These are phyloP conservation scores for Stylonectria norvegica DNA, from an alignment of 2,329 filamentous ascomycete genomes.

Conservation along the genomic window DNA sequence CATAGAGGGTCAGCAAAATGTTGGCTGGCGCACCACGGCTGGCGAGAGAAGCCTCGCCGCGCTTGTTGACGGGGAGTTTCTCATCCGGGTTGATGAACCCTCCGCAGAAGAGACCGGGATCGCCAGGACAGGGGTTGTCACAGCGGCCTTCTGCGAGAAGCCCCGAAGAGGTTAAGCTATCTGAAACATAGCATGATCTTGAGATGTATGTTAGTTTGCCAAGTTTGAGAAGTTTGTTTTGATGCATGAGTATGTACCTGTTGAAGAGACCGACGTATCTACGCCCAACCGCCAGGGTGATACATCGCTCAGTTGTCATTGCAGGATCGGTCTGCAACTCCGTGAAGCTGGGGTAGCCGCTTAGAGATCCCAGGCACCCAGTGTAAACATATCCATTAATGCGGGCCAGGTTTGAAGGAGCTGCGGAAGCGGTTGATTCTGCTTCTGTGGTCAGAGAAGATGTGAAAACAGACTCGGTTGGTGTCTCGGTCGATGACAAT, in stretches of 20 bases:
- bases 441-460: background rate
- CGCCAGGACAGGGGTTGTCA: constrained; percentile 14
- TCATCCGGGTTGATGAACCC: constrained; percentile 1
- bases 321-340: constrained; percentile 1
- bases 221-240: background rate
- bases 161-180: constrained; percentile 1
- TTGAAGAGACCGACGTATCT: constrained; percentile 9
- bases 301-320: constrained; percentile 13
- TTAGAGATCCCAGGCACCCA: constrained; percentile 12
- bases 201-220: background rate
- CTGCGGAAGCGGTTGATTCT: background rate
- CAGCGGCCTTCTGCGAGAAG: constrained; percentile 4
- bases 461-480: background rate
- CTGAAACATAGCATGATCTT: constrained; percentile 15
- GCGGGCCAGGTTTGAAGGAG: constrained; percentile 5
- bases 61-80: background rate
- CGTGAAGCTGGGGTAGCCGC: constrained; percentile 14
- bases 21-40: constrained; percentile 8
- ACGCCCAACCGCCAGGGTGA: background rate
- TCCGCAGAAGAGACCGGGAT: constrained; percentile 14
- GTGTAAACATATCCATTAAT: constrained; percentile 9
- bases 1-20: constrained; percentile 15
- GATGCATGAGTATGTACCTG: constrained; percentile 1
- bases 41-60: background rate
- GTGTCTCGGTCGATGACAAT: background rate